A percentile compares a stretch with the other conserved stretches of the same genome.
These are phyloP conservation scores for Liquidambar formosana DNA, from an alignment of 164 flowering plant genomes.

Conservation along the genomic window DNA sequence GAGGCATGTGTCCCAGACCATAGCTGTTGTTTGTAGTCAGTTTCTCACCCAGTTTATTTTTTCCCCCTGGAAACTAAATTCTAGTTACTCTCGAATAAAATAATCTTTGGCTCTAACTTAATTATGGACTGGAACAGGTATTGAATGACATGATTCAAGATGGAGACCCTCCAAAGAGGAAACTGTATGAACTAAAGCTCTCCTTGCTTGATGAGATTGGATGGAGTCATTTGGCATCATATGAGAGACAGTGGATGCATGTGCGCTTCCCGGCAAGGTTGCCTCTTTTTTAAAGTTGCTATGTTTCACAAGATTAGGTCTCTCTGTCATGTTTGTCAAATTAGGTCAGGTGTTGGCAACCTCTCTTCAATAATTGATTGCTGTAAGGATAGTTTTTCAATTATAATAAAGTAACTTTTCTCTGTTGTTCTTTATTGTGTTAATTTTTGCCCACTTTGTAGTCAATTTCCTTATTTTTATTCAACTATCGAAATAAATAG, in stretches of 20 bases:
- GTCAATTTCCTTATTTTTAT: too few relatives aligned
- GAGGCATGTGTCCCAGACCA: too few relatives aligned
- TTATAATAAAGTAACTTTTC: too few relatives aligned
- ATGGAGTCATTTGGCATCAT: conserved; percentile 65
- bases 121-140: conserved; percentile 43
- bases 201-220: conserved; percentile 73
- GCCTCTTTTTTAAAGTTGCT: conserved; percentile 58
- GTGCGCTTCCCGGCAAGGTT: conserved; percentile 71
- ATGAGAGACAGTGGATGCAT: conserved; percentile 76
- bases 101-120: not conserved
- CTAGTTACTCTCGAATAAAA: not conserved
- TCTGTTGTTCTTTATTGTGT: too few relatives aligned
- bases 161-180: conserved; percentile 76
- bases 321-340: not conserved
- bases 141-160: conserved; percentile 74
- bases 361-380: not conserved
- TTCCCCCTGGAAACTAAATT: not conserved
- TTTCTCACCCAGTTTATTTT: not conserved
- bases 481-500: too few relatives aligned
- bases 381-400: not conserved
- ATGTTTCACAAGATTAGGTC: not conserved
- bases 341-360: too few relatives aligned
- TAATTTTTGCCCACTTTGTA: too few relatives aligned
- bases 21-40: too few relatives aligned
- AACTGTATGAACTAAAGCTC: conserved; percentile 73